Evolutionary conservation across 164 flowering plant genomes (phyloP), one percentile per base, ranked within the genome.

Genomic region (Vitis amurensis): DNA sequence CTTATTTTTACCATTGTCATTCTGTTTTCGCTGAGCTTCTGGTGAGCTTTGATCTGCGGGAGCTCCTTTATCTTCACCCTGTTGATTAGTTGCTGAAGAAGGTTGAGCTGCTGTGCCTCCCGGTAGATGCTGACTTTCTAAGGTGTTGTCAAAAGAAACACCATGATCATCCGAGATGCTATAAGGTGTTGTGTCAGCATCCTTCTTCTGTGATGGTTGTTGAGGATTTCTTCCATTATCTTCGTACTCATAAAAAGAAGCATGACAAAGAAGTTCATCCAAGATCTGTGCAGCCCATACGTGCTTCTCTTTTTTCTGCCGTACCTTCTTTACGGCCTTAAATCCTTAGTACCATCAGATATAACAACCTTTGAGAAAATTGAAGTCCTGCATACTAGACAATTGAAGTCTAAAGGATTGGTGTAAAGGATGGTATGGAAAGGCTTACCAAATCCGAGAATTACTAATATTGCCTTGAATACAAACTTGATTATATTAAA

Each of bases 371-470:
- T 53, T 59, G 37, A 30, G 12, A 3, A 59, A 27, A 10, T 59
- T 9, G 27, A 19, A 27, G 9, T 1, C 1, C 17, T 19, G 10
- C 9, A 27, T 29, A 10, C 29, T 2, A 9, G 56, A 12, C 13
- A 59, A 9, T 27, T 59, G 4, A 59, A 30, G 1, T 29, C 4
- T 27, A 27, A 19, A 19, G 27, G 27, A 23, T 23, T 23, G 1
- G 27, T 23, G 27, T 31, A 4, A 31, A 31, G 44, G 44, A 31
- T 4, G 7, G 7, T 31, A 31, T 31, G 3, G 3, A 59, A 27
- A 59, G 56, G 16, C 51, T 19, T 16, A 63, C 67, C 67, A 19
- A 49, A 11, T 50, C 55, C 55, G 4, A 63, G 67, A 19, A 50
- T 8, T 17, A 63, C 55, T 9, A 63, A 15, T 7, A 63, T 16